These are phyloP conservation scores for Capsicum pubescens DNA, from an alignment of 257 asterid species.

Conservation along the genomic window DNA sequence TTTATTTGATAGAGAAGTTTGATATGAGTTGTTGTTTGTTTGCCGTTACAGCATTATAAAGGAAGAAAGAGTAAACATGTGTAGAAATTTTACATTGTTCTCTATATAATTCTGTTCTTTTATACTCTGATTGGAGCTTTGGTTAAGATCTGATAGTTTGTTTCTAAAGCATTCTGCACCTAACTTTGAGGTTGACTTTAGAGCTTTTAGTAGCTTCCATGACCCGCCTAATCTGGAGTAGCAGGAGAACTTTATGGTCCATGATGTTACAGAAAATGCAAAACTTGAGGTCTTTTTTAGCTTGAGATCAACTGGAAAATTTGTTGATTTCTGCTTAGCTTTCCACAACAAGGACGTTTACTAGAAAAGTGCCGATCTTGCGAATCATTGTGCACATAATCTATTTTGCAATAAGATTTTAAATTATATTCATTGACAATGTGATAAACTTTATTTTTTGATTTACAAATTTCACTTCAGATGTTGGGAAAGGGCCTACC, in stretches of 20 bases:
- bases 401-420: background rate
- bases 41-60: background rate
- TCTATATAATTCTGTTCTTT: background rate
- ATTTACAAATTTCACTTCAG: background rate
- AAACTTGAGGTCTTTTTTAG: background rate
- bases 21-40: background rate
- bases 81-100: background rate
- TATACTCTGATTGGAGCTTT: background rate
- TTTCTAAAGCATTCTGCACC: background rate
- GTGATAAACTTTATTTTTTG: background rate
- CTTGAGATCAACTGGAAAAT: background rate
- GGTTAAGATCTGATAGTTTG: background rate
- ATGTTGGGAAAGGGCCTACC: background rate
- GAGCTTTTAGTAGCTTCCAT: background rate
- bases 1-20: background rate
- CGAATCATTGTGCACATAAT: background rate
- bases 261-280: background rate
- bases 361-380: background rate
- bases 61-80: background rate
- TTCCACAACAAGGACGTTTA: background rate
- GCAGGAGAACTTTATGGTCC: background rate
- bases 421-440: background rate
- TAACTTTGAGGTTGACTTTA: background rate
- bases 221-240: background rate
- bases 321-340: background rate